Evolutionary conservation across 169 alveolate genomes (phyloP), one percentile per base, ranked within the genome.

Genomic region (Eimeria mitis): DNA sequence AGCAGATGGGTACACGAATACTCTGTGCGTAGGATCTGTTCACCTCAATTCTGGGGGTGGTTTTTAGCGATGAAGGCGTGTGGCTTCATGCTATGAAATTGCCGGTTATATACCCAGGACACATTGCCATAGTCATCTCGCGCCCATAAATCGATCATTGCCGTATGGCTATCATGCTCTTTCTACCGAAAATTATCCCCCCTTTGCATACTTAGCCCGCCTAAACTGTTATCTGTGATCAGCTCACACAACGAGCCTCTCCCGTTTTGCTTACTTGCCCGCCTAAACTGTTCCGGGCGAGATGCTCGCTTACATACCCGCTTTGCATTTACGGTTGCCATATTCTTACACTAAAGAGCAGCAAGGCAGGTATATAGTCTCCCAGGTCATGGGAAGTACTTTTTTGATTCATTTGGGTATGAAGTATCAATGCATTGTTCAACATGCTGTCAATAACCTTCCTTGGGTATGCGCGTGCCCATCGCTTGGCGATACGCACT

Each of bases 1-100:
- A 96, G 95, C 42, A 71, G 97, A 71, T 97, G 97, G 95, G 98
- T 97, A 23, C 89, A 96, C 81, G 97, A 96, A 83, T 97, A 97
- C 83, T 79, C 88, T n/a, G 97, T 95, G 59, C 76, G 96, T 75
- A 13, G 49, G 21, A 73, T 40, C 28, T 73, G 7, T 23, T 40
- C 19, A 0, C 54, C 54, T 40, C 34, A 34, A 73, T 73, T n/a
- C 83, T 42, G 56, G 19, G 4, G 2, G 54, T 3, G 54, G 11
- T 40, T 40, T 21, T 14, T 40, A 56, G 56, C 83, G 34, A 5
- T 19, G 34, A 73, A 31, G n/a, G 7, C 4, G 13, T 16, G 56
- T 9, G 5, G 54, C 16, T 6, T 14, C 5, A 0, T 40, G 34
- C 40, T 16, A 7, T 2, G 56, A 25, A 37, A 13, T 40, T 40